Evolutionary conservation across 257 asterid species (phyloP).

Genomic region (Petunia axillaris): DNA sequence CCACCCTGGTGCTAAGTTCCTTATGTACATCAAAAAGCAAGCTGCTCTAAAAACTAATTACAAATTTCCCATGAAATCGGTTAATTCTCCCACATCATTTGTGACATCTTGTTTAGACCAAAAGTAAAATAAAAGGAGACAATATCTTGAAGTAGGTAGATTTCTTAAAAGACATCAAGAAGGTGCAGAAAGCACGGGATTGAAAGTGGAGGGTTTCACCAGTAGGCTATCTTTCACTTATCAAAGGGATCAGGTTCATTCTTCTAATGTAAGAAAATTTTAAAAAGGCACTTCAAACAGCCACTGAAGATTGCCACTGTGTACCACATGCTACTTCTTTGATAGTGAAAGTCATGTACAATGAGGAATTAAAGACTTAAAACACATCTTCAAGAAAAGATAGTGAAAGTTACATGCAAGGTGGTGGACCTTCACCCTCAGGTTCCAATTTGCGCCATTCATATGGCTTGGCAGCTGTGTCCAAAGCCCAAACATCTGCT

Average conservation of each 20-base stretch:
- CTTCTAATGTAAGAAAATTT: neutral
- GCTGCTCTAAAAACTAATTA: too few relatives aligned
- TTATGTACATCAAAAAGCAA: too few relatives aligned
- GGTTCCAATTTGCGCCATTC: conserved; percentile 99
- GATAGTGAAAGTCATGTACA: conserved; percentile 4
- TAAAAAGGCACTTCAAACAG: neutral
- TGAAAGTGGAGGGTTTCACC: neutral
- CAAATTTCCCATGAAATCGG: too few relatives aligned
- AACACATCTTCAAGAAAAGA: conserved; percentile 13
- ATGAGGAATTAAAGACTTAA: neutral
- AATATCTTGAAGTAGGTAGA: too few relatives aligned
- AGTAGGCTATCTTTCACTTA: neutral
- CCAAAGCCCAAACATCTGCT: conserved; percentile 99
- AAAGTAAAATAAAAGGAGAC: too few relatives aligned
- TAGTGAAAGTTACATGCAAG: conserved; percentile 85
- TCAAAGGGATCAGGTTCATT: neutral
- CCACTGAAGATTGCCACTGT: neutral
- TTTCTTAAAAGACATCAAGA: too few relatives aligned
- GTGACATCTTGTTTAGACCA: too few relatives aligned
- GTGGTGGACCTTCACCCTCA: conserved; percentile 99
- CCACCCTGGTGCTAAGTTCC: too few relatives aligned
- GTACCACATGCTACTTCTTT: conserved; percentile 8
- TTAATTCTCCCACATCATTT: too few relatives aligned
- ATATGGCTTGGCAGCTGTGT: conserved; percentile 99
- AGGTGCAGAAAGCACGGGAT: too few relatives aligned